Conservation (phyloP, 2,329 filamentous ascomycete species). For the Fusarium multiceps region DNA sequence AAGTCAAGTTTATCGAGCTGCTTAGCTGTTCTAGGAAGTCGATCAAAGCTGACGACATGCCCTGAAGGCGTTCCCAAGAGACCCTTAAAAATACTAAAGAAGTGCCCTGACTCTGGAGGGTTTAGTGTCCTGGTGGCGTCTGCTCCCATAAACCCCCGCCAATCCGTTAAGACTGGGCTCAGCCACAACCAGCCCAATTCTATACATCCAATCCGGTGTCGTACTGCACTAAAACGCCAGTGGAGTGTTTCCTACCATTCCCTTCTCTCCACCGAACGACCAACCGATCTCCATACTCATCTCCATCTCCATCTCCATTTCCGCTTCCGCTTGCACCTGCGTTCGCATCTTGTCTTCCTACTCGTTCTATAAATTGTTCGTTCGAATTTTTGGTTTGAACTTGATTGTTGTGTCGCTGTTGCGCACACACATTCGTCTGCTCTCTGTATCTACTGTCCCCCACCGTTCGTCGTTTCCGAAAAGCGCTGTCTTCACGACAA, state of each 20-base stretch:
- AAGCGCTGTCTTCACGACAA: slow-evolving; percentile 29
- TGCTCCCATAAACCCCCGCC: slow-evolving; percentile 16
- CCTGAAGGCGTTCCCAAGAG: slow-evolving; percentile 2
- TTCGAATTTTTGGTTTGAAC: slow-evolving; percentile 1
- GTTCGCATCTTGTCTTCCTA: slow-evolving; percentile 1
- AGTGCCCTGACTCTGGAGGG: not conserved
- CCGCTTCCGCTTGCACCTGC: slow-evolving; percentile 5
- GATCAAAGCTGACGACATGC: slow-evolving; percentile 4
- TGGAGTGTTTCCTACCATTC: slow-evolving; percentile 24
- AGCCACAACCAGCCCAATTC: slow-evolving; percentile 41
- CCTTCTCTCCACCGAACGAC: slow-evolving; percentile 29
- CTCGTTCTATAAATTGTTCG: not conserved
- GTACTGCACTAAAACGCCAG: not conserved
- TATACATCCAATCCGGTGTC: slow-evolving; percentile 16
- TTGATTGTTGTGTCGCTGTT: not conserved
- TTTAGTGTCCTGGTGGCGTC: slow-evolving; percentile 16
- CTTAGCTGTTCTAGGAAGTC: not conserved
- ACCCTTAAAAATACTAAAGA: slow-evolving; percentile 26
- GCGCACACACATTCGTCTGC: slow-evolving; percentile 10
- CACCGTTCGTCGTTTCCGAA: slow-evolving; percentile 21
- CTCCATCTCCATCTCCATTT: slow-evolving; percentile 17
- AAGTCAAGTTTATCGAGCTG: not conserved
- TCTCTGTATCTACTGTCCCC: slow-evolving; percentile 4
- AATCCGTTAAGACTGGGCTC: slow-evolving; percentile 17
- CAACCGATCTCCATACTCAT: slow-evolving; percentile 30